A percentile compares a stretch with the other conserved stretches of the same genome.
Conservation (phyloP, 148 eudicot species). For the Heliamphora exappendiculata region DNA sequence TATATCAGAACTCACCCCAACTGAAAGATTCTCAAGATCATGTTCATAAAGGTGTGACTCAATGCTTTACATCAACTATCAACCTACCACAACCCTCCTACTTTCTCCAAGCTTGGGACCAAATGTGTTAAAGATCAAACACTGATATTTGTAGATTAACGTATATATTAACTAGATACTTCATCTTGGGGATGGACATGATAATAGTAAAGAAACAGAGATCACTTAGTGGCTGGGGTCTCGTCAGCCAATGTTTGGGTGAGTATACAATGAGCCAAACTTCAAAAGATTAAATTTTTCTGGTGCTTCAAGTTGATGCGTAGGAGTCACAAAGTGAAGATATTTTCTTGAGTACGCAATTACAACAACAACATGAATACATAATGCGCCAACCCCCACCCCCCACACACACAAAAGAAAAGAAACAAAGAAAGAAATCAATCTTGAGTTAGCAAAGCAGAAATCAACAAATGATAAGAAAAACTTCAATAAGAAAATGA, state of each 20-base stretch:
- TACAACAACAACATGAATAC: neutral
- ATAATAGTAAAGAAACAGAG: neutral
- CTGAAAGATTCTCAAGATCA: too few relatives aligned
- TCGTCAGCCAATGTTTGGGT: neutral
- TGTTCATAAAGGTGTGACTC: too few relatives aligned
- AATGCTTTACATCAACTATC: too few relatives aligned
- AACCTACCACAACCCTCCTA: too few relatives aligned
- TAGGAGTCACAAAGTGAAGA: neutral
- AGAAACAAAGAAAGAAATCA: neutral
- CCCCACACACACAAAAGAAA: neutral
- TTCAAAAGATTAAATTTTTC: neutral
- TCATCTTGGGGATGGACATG: neutral
- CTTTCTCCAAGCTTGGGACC: neutral
- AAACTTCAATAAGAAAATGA: neutral
- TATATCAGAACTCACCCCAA: too few relatives aligned
- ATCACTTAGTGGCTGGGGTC: neutral
- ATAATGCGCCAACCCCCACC: too few relatives aligned
- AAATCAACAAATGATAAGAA: neutral
- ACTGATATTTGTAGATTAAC: neutral
- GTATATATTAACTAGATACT: neutral
- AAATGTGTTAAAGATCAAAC: neutral
- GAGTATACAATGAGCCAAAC: neutral
- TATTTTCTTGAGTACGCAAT: constrained; percentile 1
- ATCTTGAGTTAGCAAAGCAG: neutral
- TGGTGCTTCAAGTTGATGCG: neutral